Base-by-base conservation (phyloP, 2,329 filamentous ascomycete genomes). In the Samsoniella hepiali region DNA sequence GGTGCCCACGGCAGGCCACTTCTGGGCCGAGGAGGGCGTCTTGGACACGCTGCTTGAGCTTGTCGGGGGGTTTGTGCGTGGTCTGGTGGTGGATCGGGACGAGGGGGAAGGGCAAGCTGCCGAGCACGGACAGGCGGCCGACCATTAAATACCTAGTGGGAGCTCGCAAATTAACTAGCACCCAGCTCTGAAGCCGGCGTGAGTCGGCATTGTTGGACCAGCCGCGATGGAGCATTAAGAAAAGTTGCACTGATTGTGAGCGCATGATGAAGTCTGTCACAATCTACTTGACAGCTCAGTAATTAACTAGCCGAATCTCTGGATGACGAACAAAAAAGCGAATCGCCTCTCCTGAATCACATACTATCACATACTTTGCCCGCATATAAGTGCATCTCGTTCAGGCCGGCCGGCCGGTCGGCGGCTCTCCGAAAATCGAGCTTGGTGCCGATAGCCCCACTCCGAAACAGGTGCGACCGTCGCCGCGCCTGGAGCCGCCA, bases 21-120 rank as follows among this genome's bases (percentile, higher is more conserved):
- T 89, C 67, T 90, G 87, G 86, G 71, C 78, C 10, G 85, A 88
- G 67, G 73, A 79, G 53, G 81, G 80, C 9, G 82, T 81, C 44
- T 65, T 81, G 66, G 67, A 64, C 22, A 71, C 70, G 50, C 69
- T 81, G 58, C 69, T 72, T 60, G 67, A 70, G 11, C 69, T 70
- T 3, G 69, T 77, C 1, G 67, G 61, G 1, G 66, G 66, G 27
- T 78, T 73, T 65, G 68, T 67, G 42, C 17, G 44, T n/a, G 47
- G 55, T 8, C n/a, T 58, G 36, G 34, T 15, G 15, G 34, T 42
- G 34, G 34, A 57, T 32, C 7, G 4, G 73, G 70, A 65, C 64
- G 31, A 69, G 69, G 64, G 53, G 49, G 44, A 34, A 11, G 49
- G 32, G 22, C 3, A 29, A 2, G 27, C 10, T 29, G 6, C 44